Conservation (phyloP, 768 basidiomycete species). For the Mycena sanguinolenta region DNA sequence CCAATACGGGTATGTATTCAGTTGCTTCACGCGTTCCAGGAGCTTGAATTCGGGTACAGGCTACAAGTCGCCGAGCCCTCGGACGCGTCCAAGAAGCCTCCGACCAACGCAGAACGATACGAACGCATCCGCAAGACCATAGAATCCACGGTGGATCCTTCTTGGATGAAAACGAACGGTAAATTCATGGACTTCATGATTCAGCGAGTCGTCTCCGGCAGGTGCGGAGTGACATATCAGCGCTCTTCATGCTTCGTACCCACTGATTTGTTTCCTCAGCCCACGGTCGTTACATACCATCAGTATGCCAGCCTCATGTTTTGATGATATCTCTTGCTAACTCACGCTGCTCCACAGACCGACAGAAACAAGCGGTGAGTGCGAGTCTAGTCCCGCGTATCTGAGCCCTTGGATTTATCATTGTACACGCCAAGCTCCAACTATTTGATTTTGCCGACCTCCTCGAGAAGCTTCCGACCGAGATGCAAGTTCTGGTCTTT, state of each 20-base stretch:
- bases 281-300: conserved; percentile 32
- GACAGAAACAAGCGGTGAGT: conserved; percentile 37
- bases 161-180: conserved; percentile 24
- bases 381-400: neutral
- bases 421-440: conserved; percentile 39
- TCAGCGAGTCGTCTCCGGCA: conserved; percentile 28
- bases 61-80: conserved; percentile 25
- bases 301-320: conserved; percentile 17
- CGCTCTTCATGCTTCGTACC: neutral
- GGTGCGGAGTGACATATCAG: neutral
- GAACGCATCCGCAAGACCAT: conserved; percentile 26
- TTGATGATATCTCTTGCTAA: neutral
- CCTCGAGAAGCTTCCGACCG: conserved; percentile 44
- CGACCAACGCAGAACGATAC: conserved; percentile 19
- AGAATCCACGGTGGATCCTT: conserved; percentile 27
- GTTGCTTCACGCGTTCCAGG: neutral
- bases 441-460: conserved; percentile 48
- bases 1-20: conserved; percentile 12
- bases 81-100: conserved; percentile 4
- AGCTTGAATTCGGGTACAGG: neutral
- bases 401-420: neutral
- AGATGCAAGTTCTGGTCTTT: conserved; percentile 54
- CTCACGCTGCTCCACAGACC: conserved; percentile 20
- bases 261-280: conserved; percentile 5
- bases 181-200: conserved; percentile 30